These are phyloP conservation scores for Zostera marina DNA, from an alignment of 116 monocot species.

Conservation along the genomic window DNA sequence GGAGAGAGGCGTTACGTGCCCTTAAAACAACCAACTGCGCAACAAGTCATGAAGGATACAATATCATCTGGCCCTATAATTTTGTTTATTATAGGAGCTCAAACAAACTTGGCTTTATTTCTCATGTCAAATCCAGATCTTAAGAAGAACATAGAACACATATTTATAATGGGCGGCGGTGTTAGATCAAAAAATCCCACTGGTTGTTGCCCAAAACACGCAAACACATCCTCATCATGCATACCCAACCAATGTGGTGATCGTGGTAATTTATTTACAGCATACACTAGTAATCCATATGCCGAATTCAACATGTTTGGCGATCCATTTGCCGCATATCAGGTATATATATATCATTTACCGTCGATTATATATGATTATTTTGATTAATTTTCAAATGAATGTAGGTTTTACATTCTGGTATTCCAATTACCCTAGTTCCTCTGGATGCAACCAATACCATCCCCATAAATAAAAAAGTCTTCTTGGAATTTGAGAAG, in stretches of 20 bases:
- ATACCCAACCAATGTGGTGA: conserved; percentile 55
- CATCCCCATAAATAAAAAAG: conserved; percentile 46
- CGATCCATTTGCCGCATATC: conserved; percentile 86
- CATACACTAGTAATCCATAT: conserved; percentile 49
- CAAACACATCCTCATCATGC: conserved; percentile 21
- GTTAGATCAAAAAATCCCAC: conserved; percentile 68
- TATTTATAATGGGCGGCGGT: conserved; percentile 84
- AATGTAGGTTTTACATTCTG: conserved; percentile 63
- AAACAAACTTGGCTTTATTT: conserved; percentile 70
- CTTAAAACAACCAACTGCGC: conserved; percentile 54
- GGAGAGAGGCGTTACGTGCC: conserved; percentile 61
- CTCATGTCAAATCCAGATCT: conserved; percentile 72
- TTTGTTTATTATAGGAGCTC: conserved; percentile 46
- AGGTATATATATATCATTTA: conserved; percentile 28
- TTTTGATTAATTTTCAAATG: too few relatives aligned
- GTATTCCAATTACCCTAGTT: conserved; percentile 60
- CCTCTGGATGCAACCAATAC: conserved; percentile 88
- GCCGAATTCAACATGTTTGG: conserved; percentile 84
- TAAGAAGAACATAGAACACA: conserved; percentile 71
- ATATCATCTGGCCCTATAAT: conserved; percentile 61
- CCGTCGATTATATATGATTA: too few relatives aligned
- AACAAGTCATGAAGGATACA: conserved; percentile 59
- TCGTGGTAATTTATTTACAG: conserved; percentile 59
- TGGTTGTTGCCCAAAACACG: conserved; percentile 52
- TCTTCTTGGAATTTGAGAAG: conserved; percentile 41